Evolutionary conservation across 192 early-diverging fungal genomes (phyloP).

Genomic region (Coemansia sp.): DNA sequence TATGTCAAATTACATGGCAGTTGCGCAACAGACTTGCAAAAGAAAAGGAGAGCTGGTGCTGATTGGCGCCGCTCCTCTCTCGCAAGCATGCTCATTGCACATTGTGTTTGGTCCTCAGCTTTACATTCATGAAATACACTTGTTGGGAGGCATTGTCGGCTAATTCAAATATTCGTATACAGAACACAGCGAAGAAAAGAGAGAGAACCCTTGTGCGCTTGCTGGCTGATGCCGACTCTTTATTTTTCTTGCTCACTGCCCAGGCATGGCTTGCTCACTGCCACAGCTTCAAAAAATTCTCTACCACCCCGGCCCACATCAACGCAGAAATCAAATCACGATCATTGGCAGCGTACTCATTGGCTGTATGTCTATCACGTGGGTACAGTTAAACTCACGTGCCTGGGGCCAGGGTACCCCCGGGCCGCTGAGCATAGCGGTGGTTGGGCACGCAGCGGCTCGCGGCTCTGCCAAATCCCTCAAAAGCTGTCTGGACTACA

Average conservation of each 20-base stretch:
- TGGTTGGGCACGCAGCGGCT: background rate
- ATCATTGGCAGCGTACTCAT: conserved; percentile 10
- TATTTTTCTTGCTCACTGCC: background rate
- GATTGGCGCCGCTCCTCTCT: background rate
- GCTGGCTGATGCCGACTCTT: background rate
- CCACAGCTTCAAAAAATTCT: conserved; percentile 29
- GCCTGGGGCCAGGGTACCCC: conserved; percentile 28
- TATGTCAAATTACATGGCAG: background rate
- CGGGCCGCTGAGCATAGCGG: background rate
- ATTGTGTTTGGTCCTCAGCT: background rate
- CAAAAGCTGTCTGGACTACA: background rate
- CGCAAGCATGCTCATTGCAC: background rate
- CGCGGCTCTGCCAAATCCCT: background rate
- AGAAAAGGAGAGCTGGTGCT: background rate
- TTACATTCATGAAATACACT: conserved; percentile 42
- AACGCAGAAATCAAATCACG: conserved; percentile 27
- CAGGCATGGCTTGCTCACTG: background rate
- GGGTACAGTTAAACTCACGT: conserved; percentile 42
- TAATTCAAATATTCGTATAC: conserved; percentile 3
- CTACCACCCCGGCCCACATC: conserved; percentile 31
- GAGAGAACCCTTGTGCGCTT: conserved; percentile 8
- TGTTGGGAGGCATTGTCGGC: conserved; percentile 52
- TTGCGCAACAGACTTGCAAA: background rate
- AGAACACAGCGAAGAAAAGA: conserved; percentile 9
- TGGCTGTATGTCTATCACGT: conserved; percentile 29